A percentile compares a stretch with the other conserved stretches of the same genome.
Conservation (phyloP, 305 asterid species). For the Solanum hybrid region DNA sequence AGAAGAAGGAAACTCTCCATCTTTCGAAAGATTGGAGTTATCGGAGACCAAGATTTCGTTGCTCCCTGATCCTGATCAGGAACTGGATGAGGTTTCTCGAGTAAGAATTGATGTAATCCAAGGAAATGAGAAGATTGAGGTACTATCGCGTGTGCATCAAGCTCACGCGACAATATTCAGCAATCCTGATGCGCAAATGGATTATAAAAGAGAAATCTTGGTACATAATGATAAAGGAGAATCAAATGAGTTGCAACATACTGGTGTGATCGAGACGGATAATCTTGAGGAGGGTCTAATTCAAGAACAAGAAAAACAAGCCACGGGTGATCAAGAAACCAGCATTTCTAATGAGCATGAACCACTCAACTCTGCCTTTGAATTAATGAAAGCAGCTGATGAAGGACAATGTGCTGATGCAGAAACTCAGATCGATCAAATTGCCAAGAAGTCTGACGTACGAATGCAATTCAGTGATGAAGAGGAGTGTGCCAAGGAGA, state of each 20-base stretch:
- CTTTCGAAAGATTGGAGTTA: conserved; percentile 3
- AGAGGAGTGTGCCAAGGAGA: background rate
- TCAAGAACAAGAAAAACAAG: conserved; percentile 9
- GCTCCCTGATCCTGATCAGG: conserved; percentile 1
- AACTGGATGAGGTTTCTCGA: background rate
- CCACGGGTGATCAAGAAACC: background rate
- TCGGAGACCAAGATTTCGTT: conserved; percentile 1
- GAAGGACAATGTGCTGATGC: conserved; percentile 10
- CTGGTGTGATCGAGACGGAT: conserved; percentile 1
- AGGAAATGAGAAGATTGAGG: conserved; percentile 10
- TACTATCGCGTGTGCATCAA: background rate
- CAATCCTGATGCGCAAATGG: conserved; percentile 1
- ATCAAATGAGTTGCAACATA: conserved; percentile 1
- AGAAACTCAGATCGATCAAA: background rate
- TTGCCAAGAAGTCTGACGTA: background rate
- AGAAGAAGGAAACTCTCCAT: conserved; percentile 1
- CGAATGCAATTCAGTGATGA: conserved; percentile 4
- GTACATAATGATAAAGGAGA: conserved; percentile 7
- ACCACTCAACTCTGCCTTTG: background rate
- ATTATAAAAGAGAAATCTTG: background rate
- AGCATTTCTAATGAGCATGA: background rate
- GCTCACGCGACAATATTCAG: conserved; percentile 5
- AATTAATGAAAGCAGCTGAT: background rate
- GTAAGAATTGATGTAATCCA: background rate
- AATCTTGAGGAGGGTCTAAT: background rate